These are phyloP conservation scores for Colletotrichum noveboracense DNA, from an alignment of 2,329 filamentous ascomycete genomes.

Conservation along the genomic window DNA sequence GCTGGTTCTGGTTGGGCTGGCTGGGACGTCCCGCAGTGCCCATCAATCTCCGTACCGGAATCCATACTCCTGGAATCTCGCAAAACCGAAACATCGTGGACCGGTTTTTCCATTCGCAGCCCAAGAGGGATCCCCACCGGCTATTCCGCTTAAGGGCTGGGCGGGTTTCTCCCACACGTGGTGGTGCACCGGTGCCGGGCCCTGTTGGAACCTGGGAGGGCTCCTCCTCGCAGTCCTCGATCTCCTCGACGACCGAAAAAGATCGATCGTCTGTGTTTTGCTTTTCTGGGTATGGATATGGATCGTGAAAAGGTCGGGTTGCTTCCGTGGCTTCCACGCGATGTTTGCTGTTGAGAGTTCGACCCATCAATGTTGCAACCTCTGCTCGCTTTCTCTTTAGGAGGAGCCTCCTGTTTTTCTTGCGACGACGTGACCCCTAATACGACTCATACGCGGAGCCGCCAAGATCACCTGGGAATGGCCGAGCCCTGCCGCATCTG, in stretches of 20 bases:
- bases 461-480: neutral
- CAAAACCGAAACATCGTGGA: neutral
- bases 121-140: neutral
- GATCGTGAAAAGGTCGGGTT: neutral
- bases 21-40: neutral
- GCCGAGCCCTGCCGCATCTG: neutral
- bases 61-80: constrained; percentile 13
- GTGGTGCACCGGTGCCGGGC: neutral
- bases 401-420: neutral
- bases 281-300: neutral
- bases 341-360: neutral
- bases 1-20: neutral
- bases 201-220: neutral
- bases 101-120: neutral
- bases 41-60: neutral
- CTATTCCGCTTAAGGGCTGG: neutral
- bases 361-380: neutral
- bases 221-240: neutral
- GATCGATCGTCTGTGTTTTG: neutral
- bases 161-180: neutral
- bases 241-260: neutral
- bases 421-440: neutral
- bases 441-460: neutral
- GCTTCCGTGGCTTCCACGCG: neutral
- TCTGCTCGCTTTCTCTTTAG: neutral